Evolutionary conservation across 306 rosid genomes (phyloP), one percentile per base, ranked within the genome.

Genomic region (Rosa persica): DNA sequence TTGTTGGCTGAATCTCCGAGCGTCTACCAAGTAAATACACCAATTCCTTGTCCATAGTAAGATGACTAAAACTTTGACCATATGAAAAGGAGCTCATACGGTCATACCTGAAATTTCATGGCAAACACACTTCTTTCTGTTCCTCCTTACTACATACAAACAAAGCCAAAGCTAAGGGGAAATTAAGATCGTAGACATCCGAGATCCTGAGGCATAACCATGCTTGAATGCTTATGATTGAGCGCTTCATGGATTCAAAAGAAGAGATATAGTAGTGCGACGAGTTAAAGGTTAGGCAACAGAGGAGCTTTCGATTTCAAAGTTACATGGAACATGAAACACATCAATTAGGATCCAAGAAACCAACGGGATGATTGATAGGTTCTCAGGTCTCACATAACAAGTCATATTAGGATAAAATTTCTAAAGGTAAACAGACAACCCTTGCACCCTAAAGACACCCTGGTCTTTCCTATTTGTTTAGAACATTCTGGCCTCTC

Each of bases 401-500:
- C 6, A 75, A 27, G 72, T 46, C 11, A 75, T 48, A 60, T 43
- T 27, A 39, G 6, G 71, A 61, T 44, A 27, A 52, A 3, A 27
- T 27, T 61, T 75, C 71, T 19, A 5, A 46, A 27, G 57, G 60
- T 5, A 62, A 30, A 62, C 60, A 62, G 22, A 39, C 60, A 62
- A 60, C 27, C 42, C 70, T 74, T 58, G 22, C 44, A 36, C 48
- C 60, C 47, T 0, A 44, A 74, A 6, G 27, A 19, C 61, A 40
- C 76, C 38, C 27, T 12, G 74, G 70, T 75, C 76, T 74, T 75
- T 70, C 78, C 78, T 30, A 75, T 42, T 75, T 75, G 57, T 42
- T 75, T 44, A 22, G 70, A 62, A 52, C 61, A 46, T 64, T 25
- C 57, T 46, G n/a, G 46, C 75, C 42, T 27, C 67, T 27, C 67